These are phyloP conservation scores for Aspergillus awamori DNA, from an alignment of 2,329 filamentous ascomycete species.

Conservation along the genomic window DNA sequence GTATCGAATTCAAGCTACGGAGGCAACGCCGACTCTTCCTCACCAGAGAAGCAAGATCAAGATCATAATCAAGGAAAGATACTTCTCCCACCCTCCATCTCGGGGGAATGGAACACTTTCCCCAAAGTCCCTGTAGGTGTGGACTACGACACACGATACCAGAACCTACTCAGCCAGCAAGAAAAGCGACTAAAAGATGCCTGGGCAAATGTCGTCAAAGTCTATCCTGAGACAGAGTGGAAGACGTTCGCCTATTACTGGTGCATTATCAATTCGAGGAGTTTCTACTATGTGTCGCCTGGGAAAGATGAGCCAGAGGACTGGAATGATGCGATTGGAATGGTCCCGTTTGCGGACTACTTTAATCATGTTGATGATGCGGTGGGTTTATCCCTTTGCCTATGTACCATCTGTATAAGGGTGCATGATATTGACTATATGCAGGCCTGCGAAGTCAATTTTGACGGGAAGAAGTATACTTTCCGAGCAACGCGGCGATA, in stretches of 20 bases:
- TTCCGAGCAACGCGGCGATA: conserved; percentile 31
- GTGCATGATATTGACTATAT: not conserved
- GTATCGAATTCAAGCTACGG: conserved; percentile 32
- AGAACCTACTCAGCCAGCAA: conserved; percentile 54
- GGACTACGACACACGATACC: conserved; percentile 36
- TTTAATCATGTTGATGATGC: conserved; percentile 45
- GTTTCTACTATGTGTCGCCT: conserved; percentile 59
- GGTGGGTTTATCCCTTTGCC: conserved; percentile 24
- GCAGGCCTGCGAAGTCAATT: conserved; percentile 33
- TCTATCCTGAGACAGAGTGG: conserved; percentile 44
- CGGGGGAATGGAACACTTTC: conserved; percentile 39
- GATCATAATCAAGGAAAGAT: not conserved
- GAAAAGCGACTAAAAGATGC: conserved; percentile 55
- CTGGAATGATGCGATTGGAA: conserved; percentile 42
- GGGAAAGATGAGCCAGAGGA: conserved; percentile 35
- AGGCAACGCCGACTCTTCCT: conserved; percentile 22
- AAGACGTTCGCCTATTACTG: conserved; percentile 56
- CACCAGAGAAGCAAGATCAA: not conserved
- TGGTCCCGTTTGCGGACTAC: conserved; percentile 47
- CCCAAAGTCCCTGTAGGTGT: conserved; percentile 23
- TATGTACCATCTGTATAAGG: not conserved
- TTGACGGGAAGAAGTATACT: conserved; percentile 29
- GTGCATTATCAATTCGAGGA: conserved; percentile 61
- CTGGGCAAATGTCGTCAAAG: conserved; percentile 48
- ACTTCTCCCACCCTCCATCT: conserved; percentile 40